Percentiles rank a stretch among this genome's conserved stretches.
Conservation (phyloP, 441 rosid species). For the Caryocar brasiliense region DNA sequence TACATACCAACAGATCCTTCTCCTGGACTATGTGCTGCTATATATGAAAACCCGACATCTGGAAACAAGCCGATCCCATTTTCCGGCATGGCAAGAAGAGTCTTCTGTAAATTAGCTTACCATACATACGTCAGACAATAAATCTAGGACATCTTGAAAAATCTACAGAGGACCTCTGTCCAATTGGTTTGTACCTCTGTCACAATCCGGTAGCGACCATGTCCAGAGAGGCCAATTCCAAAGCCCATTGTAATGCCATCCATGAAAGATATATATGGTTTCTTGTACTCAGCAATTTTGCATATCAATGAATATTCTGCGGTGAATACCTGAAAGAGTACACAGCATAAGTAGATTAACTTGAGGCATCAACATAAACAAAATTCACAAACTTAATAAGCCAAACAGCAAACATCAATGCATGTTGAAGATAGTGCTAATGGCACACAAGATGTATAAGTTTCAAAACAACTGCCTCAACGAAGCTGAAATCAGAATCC, state of each 20-base stretch:
- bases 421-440: too few relatives aligned
- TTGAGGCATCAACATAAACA: not conserved
- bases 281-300: constrained; percentile 75
- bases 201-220: constrained; percentile 71
- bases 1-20: constrained; percentile 82
- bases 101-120: constrained; percentile 37
- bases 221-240: constrained; percentile 90
- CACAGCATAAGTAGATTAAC: constrained; percentile 6
- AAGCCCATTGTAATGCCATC: constrained; percentile 95
- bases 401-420: not conserved
- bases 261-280: constrained; percentile 80
- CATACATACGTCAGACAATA: not conserved
- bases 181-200: constrained; percentile 57
- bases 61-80: constrained; percentile 93
- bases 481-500: too few relatives aligned
- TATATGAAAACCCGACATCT: constrained; percentile 82
- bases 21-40: constrained; percentile 82
- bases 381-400: constrained; percentile 3
- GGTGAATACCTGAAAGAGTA: constrained; percentile 53
- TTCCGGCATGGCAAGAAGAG: constrained; percentile 94
- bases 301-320: constrained; percentile 86
- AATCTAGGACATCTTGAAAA: not conserved
- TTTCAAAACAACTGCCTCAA: too few relatives aligned
- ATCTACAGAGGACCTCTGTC: not conserved
- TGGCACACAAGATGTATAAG: too few relatives aligned